Evolutionary conservation across 805 yeast species (phyloP), one percentile per base, ranked within the genome.

Genomic region (Kregervanrija fluxuum): DNA sequence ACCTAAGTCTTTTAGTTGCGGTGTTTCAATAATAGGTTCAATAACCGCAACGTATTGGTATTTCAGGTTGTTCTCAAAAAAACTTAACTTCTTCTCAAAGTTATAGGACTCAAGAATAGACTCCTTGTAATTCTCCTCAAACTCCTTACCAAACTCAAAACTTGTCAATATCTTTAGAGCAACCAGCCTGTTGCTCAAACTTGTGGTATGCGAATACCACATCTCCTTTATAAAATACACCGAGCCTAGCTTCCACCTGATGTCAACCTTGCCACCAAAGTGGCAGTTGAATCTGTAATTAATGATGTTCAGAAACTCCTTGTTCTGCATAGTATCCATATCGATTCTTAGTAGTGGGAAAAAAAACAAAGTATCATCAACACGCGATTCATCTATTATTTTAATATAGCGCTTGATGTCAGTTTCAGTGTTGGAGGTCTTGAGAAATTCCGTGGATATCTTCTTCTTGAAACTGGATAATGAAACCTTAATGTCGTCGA

Each of bases 221-320:
- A 93, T 89, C 55, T 88, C 96, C 33, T 95, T 71, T 32, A 93
- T 87, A 51, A 88, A 88, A 55, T 85, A 86, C 14, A 93, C 81
- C 0, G 95, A 82, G 0, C 98, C 97, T 30, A 93, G 66, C 59
- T 93, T 93, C 99, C 99, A 93, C 40, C 87, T 75, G 1, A 93
- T 80, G 48, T 88, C 95, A 35, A 93, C 93, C 12, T 87, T 79
- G 28, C 96, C 97, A 8, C 87, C 95, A 67, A 93, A 88, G 2
- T 80, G 69, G 41, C 93, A 80, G 38, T 71, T 72, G 61, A 77
- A 93, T 1, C 73, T 67, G 56, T 82, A 88, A 53, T 84, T 82
- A 37, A 93, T 75, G 4, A 70, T 49, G 37, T 75, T 73, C 8
- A 6, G 8, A 13, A 75, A 70, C 10, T 71, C 64, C 28, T 68